These are phyloP conservation scores for Amyloporia xantha DNA, from an alignment of 768 basidiomycete species.

Conservation along the genomic window DNA sequence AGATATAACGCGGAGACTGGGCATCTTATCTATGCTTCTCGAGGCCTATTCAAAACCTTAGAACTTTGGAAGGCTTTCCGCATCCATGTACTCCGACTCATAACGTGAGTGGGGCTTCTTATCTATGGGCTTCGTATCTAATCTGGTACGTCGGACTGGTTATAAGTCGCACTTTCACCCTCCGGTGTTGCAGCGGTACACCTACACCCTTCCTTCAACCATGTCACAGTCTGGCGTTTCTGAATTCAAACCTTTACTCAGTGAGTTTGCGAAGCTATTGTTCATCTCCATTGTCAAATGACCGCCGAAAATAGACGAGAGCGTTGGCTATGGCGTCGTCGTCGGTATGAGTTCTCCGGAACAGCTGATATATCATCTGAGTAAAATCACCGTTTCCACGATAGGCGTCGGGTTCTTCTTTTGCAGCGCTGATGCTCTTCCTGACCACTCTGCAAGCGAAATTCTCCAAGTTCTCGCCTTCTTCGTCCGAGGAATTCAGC, in stretches of 20 bases:
- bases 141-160: too few relatives aligned
- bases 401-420: constrained; percentile 46
- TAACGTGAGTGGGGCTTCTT: too few relatives aligned
- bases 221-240: constrained; percentile 12
- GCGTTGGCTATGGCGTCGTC: constrained; percentile 45
- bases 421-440: constrained; percentile 40
- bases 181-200: too few relatives aligned
- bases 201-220: too few relatives aligned
- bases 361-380: neutral
- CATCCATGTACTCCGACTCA: too few relatives aligned
- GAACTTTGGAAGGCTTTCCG: too few relatives aligned
- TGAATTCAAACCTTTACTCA: constrained; percentile 35
- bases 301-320: constrained; percentile 25
- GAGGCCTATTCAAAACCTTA: too few relatives aligned
- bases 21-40: too few relatives aligned
- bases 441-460: constrained; percentile 40
- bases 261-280: constrained; percentile 18
- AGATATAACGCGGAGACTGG: too few relatives aligned
- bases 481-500: constrained; percentile 43
- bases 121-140: too few relatives aligned
- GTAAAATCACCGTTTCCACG: too few relatives aligned
- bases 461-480: constrained; percentile 39
- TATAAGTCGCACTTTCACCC: too few relatives aligned
- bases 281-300: neutral
- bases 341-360: constrained; percentile 28